Evolutionary conservation across 1,284 basidiomycete genomes (phyloP).

Genomic region (Trametes versicolor): DNA sequence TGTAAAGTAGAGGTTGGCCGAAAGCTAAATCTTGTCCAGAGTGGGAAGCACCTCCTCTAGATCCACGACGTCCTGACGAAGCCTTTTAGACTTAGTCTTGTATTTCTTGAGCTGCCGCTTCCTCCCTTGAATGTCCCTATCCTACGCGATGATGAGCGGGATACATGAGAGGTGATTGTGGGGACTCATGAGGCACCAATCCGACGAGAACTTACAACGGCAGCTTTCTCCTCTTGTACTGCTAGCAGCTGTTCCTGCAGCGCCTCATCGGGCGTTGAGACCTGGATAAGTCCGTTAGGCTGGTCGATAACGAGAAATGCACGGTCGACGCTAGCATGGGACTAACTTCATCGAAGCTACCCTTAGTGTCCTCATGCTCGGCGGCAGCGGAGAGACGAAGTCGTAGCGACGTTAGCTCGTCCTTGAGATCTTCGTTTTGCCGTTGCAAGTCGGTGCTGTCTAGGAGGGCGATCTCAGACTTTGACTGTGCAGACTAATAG

Average conservation of each 20-base stretch:
- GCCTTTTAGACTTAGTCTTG: background rate
- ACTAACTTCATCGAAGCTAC: background rate
- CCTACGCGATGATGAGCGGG: background rate
- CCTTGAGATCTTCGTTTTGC: constrained; percentile 21
- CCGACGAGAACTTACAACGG: too few relatives aligned
- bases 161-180: too few relatives aligned
- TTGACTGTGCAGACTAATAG: background rate
- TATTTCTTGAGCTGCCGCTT: background rate
- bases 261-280: too few relatives aligned
- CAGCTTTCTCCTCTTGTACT: too few relatives aligned
- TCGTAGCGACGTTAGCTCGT: constrained; percentile 11
- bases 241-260: too few relatives aligned
- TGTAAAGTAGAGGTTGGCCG: background rate
- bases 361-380: constrained; percentile 1
- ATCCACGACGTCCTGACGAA: background rate
- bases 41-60: background rate
- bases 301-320: background rate
- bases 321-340: background rate
- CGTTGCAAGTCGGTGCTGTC: constrained; percentile 17
- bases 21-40: background rate
- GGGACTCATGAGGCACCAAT: too few relatives aligned
- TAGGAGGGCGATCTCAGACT: constrained; percentile 7
- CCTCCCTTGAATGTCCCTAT: background rate
- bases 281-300: too few relatives aligned
- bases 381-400: constrained; percentile 1